Conservation (phyloP, 495 filamentous ascomycete genomes). For the Thermothielavioides terrestris region DNA sequence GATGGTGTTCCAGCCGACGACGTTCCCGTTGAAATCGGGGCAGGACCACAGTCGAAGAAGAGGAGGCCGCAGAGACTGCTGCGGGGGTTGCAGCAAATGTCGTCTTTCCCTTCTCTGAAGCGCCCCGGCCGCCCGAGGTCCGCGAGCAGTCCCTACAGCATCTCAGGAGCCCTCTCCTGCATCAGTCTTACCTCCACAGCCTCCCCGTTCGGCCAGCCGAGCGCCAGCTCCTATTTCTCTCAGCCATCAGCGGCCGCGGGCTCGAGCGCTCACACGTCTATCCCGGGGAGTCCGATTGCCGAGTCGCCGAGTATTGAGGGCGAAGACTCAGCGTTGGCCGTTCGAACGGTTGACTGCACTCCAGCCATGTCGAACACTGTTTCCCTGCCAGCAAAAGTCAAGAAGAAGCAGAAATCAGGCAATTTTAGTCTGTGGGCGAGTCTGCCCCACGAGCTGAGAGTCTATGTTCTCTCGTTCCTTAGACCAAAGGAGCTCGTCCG, state of each 20-base stretch:
- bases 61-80: constrained; percentile 69
- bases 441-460: constrained; percentile 75
- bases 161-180: constrained; percentile 59
- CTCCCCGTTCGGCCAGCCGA: constrained; percentile 42
- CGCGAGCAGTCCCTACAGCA: constrained; percentile 54
- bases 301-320: constrained; percentile 29
- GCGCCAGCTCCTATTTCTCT: constrained; percentile 50
- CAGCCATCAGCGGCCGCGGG: constrained; percentile 47
- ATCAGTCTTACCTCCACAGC: constrained; percentile 62
- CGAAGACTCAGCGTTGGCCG: constrained; percentile 27
- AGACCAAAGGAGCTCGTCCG: constrained; percentile 76
- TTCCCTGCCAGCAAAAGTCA: constrained; percentile 57
- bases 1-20: constrained; percentile 6
- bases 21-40: background rate
- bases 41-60: constrained; percentile 51
- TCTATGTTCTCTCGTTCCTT: constrained; percentile 67
- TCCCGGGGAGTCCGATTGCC: constrained; percentile 41
- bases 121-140: constrained; percentile 56
- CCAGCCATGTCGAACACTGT: constrained; percentile 39
- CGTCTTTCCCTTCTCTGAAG: constrained; percentile 71
- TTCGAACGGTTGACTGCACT: constrained; percentile 27
- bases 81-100: constrained; percentile 76
- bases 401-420: constrained; percentile 32
- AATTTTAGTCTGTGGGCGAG: constrained; percentile 68
- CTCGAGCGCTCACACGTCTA: constrained; percentile 58